phyloP scores from a whole-genome alignment of 257 asterid species.

The Phtheirospermum japonicum region DNA sequence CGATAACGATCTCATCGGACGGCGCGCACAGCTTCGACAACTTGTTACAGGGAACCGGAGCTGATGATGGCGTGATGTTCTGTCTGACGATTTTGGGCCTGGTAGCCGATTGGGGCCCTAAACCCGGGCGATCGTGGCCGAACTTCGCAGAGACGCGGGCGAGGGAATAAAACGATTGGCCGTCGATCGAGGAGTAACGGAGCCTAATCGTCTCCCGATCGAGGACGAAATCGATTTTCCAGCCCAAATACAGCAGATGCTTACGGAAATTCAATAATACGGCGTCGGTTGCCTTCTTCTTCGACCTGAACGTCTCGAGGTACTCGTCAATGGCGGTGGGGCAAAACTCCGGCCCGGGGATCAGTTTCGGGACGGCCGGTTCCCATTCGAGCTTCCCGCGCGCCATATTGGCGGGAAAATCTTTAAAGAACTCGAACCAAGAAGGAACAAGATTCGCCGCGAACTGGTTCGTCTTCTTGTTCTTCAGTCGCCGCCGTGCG shows the following conservation, averaged over 20 bases:
- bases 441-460: too few species aligned
- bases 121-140: constrained; percentile 7
- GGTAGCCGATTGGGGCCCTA: constrained; percentile 4
- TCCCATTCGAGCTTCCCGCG: constrained; percentile 33
- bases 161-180: constrained; percentile 38
- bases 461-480: background rate
- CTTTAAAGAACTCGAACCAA: background rate
- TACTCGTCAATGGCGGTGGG: constrained; percentile 43
- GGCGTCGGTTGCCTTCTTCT: background rate
- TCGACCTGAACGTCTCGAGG: constrained; percentile 11
- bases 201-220: constrained; percentile 12
- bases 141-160: constrained; percentile 24
- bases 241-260: constrained; percentile 57
- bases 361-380: constrained; percentile 38
- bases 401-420: background rate
- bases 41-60: constrained; percentile 28
- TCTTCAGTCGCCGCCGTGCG: background rate
- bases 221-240: constrained; percentile 46
- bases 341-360: constrained; percentile 39
- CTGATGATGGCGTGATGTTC: constrained; percentile 14
- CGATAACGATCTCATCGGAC: constrained; percentile 20
- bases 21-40: constrained; percentile 31
- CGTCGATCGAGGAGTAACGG: constrained; percentile 50
- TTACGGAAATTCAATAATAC: constrained; percentile 28
- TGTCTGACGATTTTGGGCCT: background rate